Evolutionary conservation across 768 basidiomycete genomes (phyloP), one percentile per base, ranked within the genome.

Genomic region (Tubosaeta sp.): DNA sequence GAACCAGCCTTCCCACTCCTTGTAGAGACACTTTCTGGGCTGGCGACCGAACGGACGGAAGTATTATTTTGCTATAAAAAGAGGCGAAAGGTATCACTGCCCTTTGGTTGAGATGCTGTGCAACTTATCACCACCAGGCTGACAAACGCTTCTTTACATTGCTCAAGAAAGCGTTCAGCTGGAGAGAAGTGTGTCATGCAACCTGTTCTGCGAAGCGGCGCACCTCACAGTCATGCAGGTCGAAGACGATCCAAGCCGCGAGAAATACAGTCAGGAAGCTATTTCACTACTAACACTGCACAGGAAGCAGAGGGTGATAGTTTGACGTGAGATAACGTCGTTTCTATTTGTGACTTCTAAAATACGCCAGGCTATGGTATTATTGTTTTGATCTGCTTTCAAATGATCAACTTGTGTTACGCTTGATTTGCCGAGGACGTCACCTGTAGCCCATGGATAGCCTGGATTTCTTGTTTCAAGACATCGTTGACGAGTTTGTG

Each of bases 11-110:
- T 97, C 62, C 87, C 92, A 8, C 78, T 94, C 12, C 80, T 97
- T 1, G 88, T 94, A 2, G 70, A 84, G 57, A 95, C 93, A 0
- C 74, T 97, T 31, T 76, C 72, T 32, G 80, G 85, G 41, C 79
- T 95, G 34, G 74, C 79, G 26, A 73, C 76, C 19, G 65, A 67
- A 34, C 67, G 69, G 17, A 80, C 86, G 16, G 86, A 91, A 51
- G 79, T 95, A 37, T 67, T 95, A 33, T 93, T 97, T 70, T 94
- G 91, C 65, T 95, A 93, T 73, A 94, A 94, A 72, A 95, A 95
- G 64, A 78, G 94, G 48, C 78, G 94, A 71, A 95, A 92, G 81
- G 91, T 86, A 55, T 48, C 8, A 25, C 47, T 38, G 64, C 39
- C n/a, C 31, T 38, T 12, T 9, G 3, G n/a, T 35, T n/a, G 13